Base-by-base conservation (phyloP, 163 green algal genomes). In the Volvox carteri region DNA sequence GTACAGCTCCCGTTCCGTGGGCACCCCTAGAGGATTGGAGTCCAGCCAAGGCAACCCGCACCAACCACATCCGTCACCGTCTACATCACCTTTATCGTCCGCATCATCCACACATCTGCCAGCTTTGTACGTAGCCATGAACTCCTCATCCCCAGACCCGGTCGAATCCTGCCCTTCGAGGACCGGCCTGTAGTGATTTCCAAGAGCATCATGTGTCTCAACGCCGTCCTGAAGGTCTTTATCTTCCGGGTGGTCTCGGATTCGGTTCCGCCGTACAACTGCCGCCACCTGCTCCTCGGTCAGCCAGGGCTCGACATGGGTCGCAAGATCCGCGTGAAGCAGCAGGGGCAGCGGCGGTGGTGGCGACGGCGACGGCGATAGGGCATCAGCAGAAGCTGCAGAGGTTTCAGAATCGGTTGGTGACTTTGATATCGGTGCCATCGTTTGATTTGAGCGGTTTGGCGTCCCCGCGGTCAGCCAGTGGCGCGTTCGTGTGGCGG, bases 1-100 rank as follows among this genome's bases (percentile, higher is more conserved):
- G 39, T 85, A 85, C 77, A 85, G 6, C 77, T 85, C 77, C 77
- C 77, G 54, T 37, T 85, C 77, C 5, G 77, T 85, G 19, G 77
- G 77, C 35, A 85, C 54, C 54, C 77, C 77, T 37, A 85, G 54
- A 18, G 77, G 77, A 35, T 85, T 85, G 23, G 54, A 28, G 37
- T 72, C 54, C 54, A 85, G 56, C 77, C 77, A 85, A 33, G 77
- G 77, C 77, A 85, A 25, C 11, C 54, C 52, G 19, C 21, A 2
- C 77, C 77, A 85, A 23, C 37, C 54, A 39, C 74, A 52, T 12
- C 35, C 48, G 35, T 41, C 54, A 5, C 21, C 54, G 52, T 85
- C 77, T 12, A 35, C 48, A 35, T 41, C 54, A 5, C 21, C 77
- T 23, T 9, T 33, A 21, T 50, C 77, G 2, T 37, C 33, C 30